These are phyloP conservation scores for Zymoseptoria ardabiliae DNA, from an alignment of 2,329 filamentous ascomycete species.

Conservation along the genomic window DNA sequence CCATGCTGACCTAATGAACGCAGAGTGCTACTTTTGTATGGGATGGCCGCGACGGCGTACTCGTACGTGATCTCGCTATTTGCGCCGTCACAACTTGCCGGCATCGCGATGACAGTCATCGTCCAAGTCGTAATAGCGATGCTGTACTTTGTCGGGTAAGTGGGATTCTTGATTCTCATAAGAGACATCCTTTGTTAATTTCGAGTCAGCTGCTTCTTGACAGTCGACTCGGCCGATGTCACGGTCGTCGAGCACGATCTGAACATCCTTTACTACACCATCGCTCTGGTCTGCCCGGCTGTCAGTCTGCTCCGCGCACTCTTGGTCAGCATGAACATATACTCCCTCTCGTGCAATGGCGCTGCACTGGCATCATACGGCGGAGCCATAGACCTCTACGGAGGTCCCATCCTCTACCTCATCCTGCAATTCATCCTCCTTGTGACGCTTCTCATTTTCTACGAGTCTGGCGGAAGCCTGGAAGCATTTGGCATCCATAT, in stretches of 20 bases:
- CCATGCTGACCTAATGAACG: too few relatives aligned
- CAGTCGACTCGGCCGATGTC: conserved; percentile 13
- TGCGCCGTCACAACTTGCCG: conserved; percentile 32
- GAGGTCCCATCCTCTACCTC: conserved; percentile 76
- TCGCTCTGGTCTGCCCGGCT: conserved; percentile 65
- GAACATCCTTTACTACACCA: conserved; percentile 60
- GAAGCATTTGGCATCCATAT: conserved; percentile 13
- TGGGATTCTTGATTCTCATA: too few relatives aligned
- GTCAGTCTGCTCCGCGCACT: conserved; percentile 64
- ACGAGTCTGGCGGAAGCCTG: conserved; percentile 56
- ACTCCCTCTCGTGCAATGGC: conserved; percentile 63
- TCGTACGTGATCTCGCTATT: conserved; percentile 75
- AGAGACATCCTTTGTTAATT: too few relatives aligned
- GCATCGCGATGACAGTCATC: conserved; percentile 16
- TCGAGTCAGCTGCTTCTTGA: conserved; percentile 9
- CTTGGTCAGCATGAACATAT: conserved; percentile 70
- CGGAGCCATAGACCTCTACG: conserved; percentile 63
- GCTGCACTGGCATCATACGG: conserved; percentile 59
- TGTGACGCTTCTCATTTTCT: conserved; percentile 66
- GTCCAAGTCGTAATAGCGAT: conserved; percentile 16
- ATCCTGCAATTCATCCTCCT: conserved; percentile 63
- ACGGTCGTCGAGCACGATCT: conserved; percentile 27
- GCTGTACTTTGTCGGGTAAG: conserved; percentile 17
- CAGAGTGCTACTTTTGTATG: conserved; percentile 70
- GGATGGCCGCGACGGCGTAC: conserved; percentile 65